phyloP scores from a whole-genome alignment of 2,329 filamentous ascomycete genomes.

The Phialemoniopsis sp. region DNA sequence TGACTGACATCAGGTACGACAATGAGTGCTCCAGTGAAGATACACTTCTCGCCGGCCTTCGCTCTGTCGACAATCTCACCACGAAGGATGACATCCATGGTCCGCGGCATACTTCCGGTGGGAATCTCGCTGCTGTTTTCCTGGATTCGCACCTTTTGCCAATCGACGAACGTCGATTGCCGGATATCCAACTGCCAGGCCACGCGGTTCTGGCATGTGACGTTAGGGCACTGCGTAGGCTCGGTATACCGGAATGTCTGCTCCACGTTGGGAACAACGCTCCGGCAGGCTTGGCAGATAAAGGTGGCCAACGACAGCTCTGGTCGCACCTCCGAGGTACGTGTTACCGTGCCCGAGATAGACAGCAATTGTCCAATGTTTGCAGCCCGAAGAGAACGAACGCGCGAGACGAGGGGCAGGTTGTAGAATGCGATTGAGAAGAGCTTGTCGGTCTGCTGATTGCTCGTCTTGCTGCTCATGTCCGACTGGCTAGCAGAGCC shows the following conservation, averaged over 20 bases:
- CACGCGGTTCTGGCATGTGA: conserved; percentile 78
- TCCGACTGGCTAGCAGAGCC: conserved; percentile 62
- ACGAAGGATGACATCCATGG: conserved; percentile 93
- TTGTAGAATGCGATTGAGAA: conserved; percentile 95
- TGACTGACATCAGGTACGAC: conserved; percentile 97
- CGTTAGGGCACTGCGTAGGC: conserved; percentile 90
- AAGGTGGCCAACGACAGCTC: conserved; percentile 93
- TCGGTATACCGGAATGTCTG: conserved; percentile 98
- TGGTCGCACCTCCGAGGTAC: conserved; percentile 93
- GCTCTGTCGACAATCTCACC: conserved; percentile 97
- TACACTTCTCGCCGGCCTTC: conserved; percentile 96
- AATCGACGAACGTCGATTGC: conserved; percentile 96
- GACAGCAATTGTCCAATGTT: conserved; percentile 93
- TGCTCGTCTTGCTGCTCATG: conserved; percentile 70
- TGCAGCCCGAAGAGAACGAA: conserved; percentile 79
- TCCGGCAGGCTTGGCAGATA: conserved; percentile 81
- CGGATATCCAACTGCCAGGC: conserved; percentile 97
- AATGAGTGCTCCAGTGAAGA: conserved; percentile 94
- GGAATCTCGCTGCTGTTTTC: conserved; percentile 98
- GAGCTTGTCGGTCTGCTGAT: conserved; percentile 95
- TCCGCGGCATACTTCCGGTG: conserved; percentile 96
- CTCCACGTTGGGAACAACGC: conserved; percentile 83
- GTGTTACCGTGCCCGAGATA: conserved; percentile 93
- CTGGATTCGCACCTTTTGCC: conserved; percentile 97
- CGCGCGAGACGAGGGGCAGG: conserved; percentile 77